Evolutionary conservation across 2,329 filamentous ascomycete species (phyloP).

Genomic region (Sphaerulina vaccinii): DNA sequence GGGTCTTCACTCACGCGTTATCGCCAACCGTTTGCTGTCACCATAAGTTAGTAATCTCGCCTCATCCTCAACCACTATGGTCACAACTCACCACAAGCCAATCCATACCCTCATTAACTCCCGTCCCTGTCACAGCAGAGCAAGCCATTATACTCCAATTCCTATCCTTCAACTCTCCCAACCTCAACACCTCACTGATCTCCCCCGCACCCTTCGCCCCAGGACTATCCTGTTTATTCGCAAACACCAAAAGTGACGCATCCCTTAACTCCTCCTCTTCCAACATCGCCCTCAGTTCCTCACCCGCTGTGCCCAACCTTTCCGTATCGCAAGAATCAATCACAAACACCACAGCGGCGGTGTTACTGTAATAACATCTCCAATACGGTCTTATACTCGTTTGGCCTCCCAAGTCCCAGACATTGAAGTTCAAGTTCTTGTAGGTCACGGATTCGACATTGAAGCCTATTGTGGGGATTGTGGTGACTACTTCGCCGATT

Average conservation of each 20-base stretch:
- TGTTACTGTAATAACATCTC: constrained; percentile 99
- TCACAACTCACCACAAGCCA: constrained; percentile 82
- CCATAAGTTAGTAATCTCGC: constrained; percentile 8
- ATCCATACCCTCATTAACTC: constrained; percentile 97
- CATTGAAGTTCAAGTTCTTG: constrained; percentile 97
- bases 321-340: constrained; percentile 98
- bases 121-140: constrained; percentile 90
- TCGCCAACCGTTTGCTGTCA: constrained; percentile 31
- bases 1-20: constrained; percentile 18
- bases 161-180: constrained; percentile 88
- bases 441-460: constrained; percentile 99
- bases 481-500: constrained; percentile 98
- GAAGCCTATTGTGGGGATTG: constrained; percentile 98
- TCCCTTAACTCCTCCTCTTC: constrained; percentile 96
- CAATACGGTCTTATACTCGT: constrained; percentile 99
- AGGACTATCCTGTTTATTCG: constrained; percentile 98
- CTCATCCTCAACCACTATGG: neutral
- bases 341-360: constrained; percentile 96
- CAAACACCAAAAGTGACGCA: constrained; percentile 88
- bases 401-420: constrained; percentile 97
- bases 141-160: constrained; percentile 99
- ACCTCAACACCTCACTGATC: constrained; percentile 86
- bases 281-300: constrained; percentile 91
- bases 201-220: constrained; percentile 95
- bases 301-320: constrained; percentile 83